Base-by-base conservation (phyloP, 805 yeast species). In the Torulaspora microellipsoides region DNA sequence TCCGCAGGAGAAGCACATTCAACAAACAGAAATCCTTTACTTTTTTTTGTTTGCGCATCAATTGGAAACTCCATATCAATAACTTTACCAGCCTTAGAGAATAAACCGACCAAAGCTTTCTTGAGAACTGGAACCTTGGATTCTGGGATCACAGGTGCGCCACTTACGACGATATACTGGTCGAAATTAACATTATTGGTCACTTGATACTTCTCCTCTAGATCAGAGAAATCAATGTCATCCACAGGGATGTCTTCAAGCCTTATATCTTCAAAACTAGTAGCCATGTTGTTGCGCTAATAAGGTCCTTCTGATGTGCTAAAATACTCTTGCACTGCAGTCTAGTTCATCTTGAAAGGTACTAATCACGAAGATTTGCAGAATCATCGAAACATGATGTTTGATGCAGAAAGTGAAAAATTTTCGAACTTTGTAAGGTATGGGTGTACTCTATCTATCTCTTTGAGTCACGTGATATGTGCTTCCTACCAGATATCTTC, bases 61-160 rank as follows among this genome's bases (percentile, higher is more conserved):
- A 85, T 59, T 23, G 99, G 98, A 80, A 93, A 81, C 62, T 78
- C 73, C 62, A 93, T 76, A 42, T 88, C 91, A 37, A 77, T 60
- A 15, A 93, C 81, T 51, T 80, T 81, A 40, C 96, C 98, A 36
- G 80, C 89, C 51, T 78, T 76, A 37, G 79, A 70, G 60, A 93
- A 83, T 42, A 88, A 75, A 70, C 90, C 91, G 55, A 76, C 78
- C 60, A 93, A 76, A 35, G 95, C 97, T 66, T 87, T 90, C 54
- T 81, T 77, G 62, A 93, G 76, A 46, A 85, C 80, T 43, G 88
- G 85, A 40, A 81, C 85, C 69, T 93, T 93, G 41, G 87, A 65
- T 62, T 83, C 95, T 46, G 97, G 96, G 20, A 95, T 95, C 49
- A 88, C 73, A 54, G 99, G 99, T 9, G 95, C 90, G 37, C 99